Evolutionary conservation across 306 rosid genomes (phyloP), one percentile per base, ranked within the genome.

Genomic region (Quercus cerris): DNA sequence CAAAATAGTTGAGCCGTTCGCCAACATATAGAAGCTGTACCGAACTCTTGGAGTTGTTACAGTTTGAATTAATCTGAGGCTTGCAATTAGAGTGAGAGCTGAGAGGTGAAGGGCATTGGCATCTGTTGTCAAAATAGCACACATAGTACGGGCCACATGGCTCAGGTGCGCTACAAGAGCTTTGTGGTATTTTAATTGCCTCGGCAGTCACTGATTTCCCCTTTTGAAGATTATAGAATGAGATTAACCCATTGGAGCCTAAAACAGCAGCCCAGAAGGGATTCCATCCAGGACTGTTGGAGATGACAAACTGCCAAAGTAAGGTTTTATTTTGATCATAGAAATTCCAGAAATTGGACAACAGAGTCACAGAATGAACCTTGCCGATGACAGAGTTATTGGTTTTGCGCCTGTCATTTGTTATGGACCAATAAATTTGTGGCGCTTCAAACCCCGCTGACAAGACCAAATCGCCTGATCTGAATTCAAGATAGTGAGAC

Each of bases 371-470:
- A 35, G 79, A 77, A 41, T 63, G 69, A 64, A 56, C 74, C 69
- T 82, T 75, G 23, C 86, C 84, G 22, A 17, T 67, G 58, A 80
- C 77, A 19, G 59, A 67, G 9, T 56, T 72, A 56, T 82, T 55
- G 30, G 71, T 76, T 73, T 76, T 82, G 59, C 86, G 68, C 71
- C 31, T 57, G 14, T 85, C 86, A 57, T 68, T 55, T 46, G 77
- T 62, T 18, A 66, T 52, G 77, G 88, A 77, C 88, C 88, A 85
- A 61, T 85, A 85, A 58, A 82, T 23, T 74, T 85, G 88, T n/a
- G 86, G 84, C 38, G 33, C 76, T 20, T 52, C 59, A 72, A 58
- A 85, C 23, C 86, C 88, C 6, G 88, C 86, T 18, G 74, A 85
- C 67, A 85, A 35, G 51, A 79, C 75, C 71, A 85, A 58, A 56